Evolutionary conservation across 1,284 basidiomycete genomes (phyloP).

Genomic region (Blastosporella zonata): DNA sequence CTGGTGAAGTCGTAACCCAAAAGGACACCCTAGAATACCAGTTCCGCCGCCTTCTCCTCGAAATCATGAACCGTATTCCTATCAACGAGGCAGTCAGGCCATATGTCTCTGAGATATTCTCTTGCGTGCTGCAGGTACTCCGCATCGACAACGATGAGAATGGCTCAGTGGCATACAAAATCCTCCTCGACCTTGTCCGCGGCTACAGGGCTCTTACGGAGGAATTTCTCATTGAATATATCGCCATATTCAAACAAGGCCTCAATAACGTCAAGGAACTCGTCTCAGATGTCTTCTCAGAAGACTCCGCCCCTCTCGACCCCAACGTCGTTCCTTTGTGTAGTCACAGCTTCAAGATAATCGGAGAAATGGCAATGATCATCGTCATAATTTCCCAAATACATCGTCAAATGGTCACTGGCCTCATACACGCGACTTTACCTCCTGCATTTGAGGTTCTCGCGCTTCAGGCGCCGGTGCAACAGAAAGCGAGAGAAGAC

Average conservation of each 20-base stretch:
- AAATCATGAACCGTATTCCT: slow-evolving; percentile 88
- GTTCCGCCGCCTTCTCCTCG: slow-evolving; percentile 82
- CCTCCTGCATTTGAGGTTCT: slow-evolving; percentile 75
- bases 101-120: slow-evolving; percentile 71
- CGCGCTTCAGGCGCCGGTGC: slow-evolving; percentile 83
- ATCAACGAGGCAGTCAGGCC: slow-evolving; percentile 76
- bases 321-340: slow-evolving; percentile 61
- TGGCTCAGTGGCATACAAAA: slow-evolving; percentile 89
- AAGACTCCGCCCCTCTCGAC: slow-evolving; percentile 55
- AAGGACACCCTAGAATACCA: slow-evolving; percentile 83
- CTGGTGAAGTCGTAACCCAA: slow-evolving; percentile 73
- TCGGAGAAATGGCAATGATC: slow-evolving; percentile 93
- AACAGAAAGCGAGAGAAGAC: slow-evolving; percentile 80
- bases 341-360: slow-evolving; percentile 89
- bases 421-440: slow-evolving; percentile 74
- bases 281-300: slow-evolving; percentile 75
- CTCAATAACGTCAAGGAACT: slow-evolving; percentile 77
- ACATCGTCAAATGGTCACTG: slow-evolving; percentile 64
- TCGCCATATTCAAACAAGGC: slow-evolving; percentile 74
- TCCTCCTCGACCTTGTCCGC: slow-evolving; percentile 81
- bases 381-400: slow-evolving; percentile 91
- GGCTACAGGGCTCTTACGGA: slow-evolving; percentile 73
- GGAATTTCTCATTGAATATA: slow-evolving; percentile 78
- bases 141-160: slow-evolving; percentile 97
- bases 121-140: slow-evolving; percentile 78